These are phyloP conservation scores for Neolecta irregularis DNA, from an alignment of 1,139 yeast genomes.

Conservation along the genomic window DNA sequence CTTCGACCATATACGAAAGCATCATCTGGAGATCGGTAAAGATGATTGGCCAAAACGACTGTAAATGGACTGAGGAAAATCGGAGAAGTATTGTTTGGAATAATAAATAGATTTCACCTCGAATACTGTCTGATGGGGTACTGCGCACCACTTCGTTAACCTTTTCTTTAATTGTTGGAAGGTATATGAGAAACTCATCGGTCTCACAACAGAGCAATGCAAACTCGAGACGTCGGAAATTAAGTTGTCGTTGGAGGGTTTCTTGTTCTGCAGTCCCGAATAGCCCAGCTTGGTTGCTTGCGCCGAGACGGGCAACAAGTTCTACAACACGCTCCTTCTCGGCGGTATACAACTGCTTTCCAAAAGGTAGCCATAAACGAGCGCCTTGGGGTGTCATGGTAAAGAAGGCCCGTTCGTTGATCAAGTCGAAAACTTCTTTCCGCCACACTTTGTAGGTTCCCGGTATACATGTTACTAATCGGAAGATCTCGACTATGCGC, in stretches of 20 bases:
- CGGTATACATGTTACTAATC: too few relatives aligned
- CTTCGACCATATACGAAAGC: constrained; percentile 31
- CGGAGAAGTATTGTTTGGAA: constrained; percentile 49
- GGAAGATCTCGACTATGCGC: too few relatives aligned
- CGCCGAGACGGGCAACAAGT: constrained; percentile 35
- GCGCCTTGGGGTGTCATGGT: constrained; percentile 22
- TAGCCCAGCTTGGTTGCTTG: constrained; percentile 36
- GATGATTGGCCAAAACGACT: constrained; percentile 57
- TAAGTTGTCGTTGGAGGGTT: constrained; percentile 33
- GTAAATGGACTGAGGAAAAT: constrained; percentile 47
- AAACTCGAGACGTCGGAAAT: constrained; percentile 46
- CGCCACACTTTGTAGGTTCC: constrained; percentile 27
- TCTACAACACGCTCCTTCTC: constrained; percentile 51
- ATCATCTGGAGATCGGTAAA: constrained; percentile 43
- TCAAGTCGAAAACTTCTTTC: constrained; percentile 25
- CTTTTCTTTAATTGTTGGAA: constrained; percentile 38
- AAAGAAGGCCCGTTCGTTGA: constrained; percentile 32
- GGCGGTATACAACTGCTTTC: constrained; percentile 39
- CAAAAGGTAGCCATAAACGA: constrained; percentile 36
- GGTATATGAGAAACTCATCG: constrained; percentile 37
- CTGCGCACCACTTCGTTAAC: constrained; percentile 29
- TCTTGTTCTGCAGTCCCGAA: constrained; percentile 73
- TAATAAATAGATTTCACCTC: constrained; percentile 38
- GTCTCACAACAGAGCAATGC: constrained; percentile 44
- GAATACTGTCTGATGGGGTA: constrained; percentile 21